Base-by-base conservation (phyloP, 2,329 filamentous ascomycete species). In the Epichloe baconii region DNA sequence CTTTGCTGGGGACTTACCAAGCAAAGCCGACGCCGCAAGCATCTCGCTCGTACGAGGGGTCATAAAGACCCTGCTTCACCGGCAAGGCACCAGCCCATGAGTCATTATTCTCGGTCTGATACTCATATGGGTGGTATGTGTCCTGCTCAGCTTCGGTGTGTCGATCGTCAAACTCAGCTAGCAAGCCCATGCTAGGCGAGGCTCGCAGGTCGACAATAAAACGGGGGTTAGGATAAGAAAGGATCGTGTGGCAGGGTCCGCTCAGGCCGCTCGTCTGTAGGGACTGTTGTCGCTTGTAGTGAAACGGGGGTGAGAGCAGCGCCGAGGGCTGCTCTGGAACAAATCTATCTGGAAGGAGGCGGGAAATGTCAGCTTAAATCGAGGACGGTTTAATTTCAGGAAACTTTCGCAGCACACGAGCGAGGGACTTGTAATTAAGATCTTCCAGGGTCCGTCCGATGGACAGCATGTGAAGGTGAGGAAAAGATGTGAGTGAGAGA, bases 21-120 rank as follows among this genome's bases (percentile, higher is more conserved):
- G 91, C 88, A 72, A 98, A 98, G 68, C 93, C 93, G 64, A 98
- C 93, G 86, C 93, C 93, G 67, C 93, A 98, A 60, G 93, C 90
- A 90, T 98, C 93, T 71, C 97, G 97, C 74, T 97, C 93, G 58
- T 94, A 82, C 68, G 84, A 82, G 56, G 93, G 93, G 73, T 97
- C 90, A 68, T 98, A 98, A 48, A 98, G 82, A 78, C 91, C 93
- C 83, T 97, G 91, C 82, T 95, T 95, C 79, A 94, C 82, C 65
- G 93, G 93, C 62, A 98, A 80, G 66, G 91, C 86, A 65, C 90
- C 88, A 62, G 91, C 93, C 93, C 93, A 94, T 59, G 88, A 91
- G 68, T 64, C 70, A 67, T 89, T 88, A 74, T 89, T 88, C 68
- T 89, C 83, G 54, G 83, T 83, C 70, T 93, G 83, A 71, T 93